Evolutionary conservation across 139 green algal species (phyloP).

Genomic region (Gonium pectorale): DNA sequence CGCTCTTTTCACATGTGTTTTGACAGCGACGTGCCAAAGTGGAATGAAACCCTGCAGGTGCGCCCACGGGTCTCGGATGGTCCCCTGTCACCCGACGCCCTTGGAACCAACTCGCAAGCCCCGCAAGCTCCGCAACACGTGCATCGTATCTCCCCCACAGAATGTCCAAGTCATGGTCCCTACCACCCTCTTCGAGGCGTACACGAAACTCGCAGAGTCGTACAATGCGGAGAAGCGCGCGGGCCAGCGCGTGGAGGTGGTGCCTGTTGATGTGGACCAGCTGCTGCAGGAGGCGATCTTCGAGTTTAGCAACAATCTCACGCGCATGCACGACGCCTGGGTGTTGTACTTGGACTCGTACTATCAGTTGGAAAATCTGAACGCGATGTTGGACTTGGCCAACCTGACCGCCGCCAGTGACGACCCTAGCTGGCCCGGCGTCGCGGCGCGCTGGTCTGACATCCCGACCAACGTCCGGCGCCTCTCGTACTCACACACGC

Average conservation of each 20-base stretch:
- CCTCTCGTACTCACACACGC: neutral
- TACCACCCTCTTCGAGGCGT: neutral
- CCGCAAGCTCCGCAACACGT: too few relatives aligned
- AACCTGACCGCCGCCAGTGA: neutral
- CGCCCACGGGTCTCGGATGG: too few relatives aligned
- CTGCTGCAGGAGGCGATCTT: conserved; percentile 10
- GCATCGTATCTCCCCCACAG: too few relatives aligned
- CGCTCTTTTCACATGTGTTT: too few relatives aligned
- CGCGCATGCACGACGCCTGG: conserved; percentile 23
- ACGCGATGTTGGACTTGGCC: neutral
- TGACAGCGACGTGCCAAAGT: too few relatives aligned
- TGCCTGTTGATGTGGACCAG: conserved; percentile 26
- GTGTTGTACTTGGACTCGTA: conserved; percentile 19
- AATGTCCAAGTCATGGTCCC: conserved; percentile 14
- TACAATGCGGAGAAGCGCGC: neutral
- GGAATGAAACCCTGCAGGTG: too few relatives aligned
- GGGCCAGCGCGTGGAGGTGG: neutral
- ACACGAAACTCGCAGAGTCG: neutral
- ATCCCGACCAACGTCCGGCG: neutral
- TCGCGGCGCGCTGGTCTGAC: neutral
- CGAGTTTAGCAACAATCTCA: conserved; percentile 8
- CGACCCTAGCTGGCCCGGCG: neutral
- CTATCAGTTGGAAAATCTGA: neutral
- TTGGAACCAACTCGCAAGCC: too few relatives aligned
- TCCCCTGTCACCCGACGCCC: too few relatives aligned